Evolutionary conservation across 1,139 yeast species (phyloP).

Genomic region (Hyphopichia khmerensis): DNA sequence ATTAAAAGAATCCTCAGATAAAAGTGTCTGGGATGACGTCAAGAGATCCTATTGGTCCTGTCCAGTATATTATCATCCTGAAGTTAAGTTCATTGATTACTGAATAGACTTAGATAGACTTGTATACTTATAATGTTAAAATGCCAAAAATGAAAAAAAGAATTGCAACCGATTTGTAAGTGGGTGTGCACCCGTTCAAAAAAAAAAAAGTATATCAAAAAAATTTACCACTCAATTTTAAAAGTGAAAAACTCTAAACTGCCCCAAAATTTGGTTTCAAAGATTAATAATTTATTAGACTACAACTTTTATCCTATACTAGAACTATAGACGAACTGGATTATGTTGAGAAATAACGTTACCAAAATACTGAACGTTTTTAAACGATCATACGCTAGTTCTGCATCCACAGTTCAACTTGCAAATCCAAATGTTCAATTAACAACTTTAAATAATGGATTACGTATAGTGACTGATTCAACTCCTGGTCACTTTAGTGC

Average conservation of each 20-base stretch:
- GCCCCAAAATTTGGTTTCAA: no score
- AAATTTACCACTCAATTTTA: no score
- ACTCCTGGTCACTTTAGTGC: conserved; percentile 92
- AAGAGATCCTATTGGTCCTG: conserved; percentile 75
- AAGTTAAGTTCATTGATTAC: conserved; percentile 44
- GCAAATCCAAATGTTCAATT: conserved; percentile 34
- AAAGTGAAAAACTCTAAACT: no score
- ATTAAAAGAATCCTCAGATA: conserved; percentile 20
- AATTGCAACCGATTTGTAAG: background rate
- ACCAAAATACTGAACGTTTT: background rate
- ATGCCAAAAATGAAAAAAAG: background rate
- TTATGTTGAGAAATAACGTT: background rate
- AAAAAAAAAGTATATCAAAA: background rate
- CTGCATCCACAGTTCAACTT: conserved; percentile 9
- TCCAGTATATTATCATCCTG: conserved; percentile 66
- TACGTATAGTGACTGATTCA: conserved; percentile 80
- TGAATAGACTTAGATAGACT: no score
- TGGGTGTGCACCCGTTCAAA: background rate
- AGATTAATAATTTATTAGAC: background rate
- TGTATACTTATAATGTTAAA: no score
- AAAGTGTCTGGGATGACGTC: conserved; percentile 67
- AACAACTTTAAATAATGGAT: conserved; percentile 70
- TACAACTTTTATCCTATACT: no score
- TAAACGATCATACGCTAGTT: background rate
- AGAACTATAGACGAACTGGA: background rate